Conservation (phyloP, 371 early-diverging fungal genomes). For the Mortierella polycephala region DNA sequence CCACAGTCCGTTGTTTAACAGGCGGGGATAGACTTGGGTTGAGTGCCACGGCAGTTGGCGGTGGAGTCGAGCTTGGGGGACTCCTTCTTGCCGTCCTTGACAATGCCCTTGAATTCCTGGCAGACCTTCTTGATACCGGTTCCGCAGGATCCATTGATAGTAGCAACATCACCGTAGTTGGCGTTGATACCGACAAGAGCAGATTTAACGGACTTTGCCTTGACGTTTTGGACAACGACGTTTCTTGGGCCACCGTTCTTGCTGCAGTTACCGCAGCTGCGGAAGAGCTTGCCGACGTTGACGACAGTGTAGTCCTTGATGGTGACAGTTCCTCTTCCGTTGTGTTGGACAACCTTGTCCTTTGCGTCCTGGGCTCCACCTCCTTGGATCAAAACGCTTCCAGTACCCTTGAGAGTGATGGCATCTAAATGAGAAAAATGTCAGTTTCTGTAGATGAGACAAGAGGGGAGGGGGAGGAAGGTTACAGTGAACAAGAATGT, state of each 20-base stretch:
- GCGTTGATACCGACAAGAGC: slow-evolving; percentile 16
- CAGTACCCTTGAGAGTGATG: slow-evolving; percentile 14
- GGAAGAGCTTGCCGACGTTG: slow-evolving; percentile 15
- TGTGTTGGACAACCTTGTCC: slow-evolving; percentile 19
- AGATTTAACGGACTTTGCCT: slow-evolving; percentile 11
- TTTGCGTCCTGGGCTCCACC: slow-evolving; percentile 16
- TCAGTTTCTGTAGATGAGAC: no score
- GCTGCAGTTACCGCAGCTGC: slow-evolving; percentile 22
- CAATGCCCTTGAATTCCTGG: slow-evolving; percentile 18
- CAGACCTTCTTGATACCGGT: slow-evolving; percentile 17
- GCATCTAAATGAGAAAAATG: slow-evolving; percentile 7
- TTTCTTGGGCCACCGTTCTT: slow-evolving; percentile 19
- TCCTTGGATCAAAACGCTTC: slow-evolving; percentile 14
- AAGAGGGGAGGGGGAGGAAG: background rate
- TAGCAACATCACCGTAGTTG: slow-evolving; percentile 19
- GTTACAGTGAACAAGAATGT: background rate
- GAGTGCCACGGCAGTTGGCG: slow-evolving; percentile 16
- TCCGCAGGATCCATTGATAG: slow-evolving; percentile 17
- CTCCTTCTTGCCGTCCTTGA: slow-evolving; percentile 17
- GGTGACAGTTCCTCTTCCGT: slow-evolving; percentile 12
- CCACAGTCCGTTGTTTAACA: background rate
- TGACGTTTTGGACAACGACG: slow-evolving; percentile 17
- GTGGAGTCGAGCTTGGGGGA: slow-evolving; percentile 9
- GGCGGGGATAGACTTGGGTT: slow-evolving; percentile 16
- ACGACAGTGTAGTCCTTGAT: slow-evolving; percentile 18